phyloP scores from a whole-genome alignment of 1,139 yeast species.

The Debaryomyces nepalensis region DNA sequence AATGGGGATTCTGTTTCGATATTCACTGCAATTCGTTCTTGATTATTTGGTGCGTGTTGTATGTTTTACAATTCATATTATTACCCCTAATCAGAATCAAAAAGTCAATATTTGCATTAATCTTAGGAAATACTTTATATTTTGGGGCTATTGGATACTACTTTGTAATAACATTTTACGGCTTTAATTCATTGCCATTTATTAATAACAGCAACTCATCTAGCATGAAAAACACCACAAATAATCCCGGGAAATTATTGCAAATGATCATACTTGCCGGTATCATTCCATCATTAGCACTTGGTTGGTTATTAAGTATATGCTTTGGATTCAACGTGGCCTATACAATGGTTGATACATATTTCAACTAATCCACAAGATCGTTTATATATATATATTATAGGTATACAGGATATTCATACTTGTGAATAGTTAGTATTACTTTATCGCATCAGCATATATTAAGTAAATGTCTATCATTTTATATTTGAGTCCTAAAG shows the following conservation, averaged over 20 bases:
- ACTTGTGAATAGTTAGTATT: too few relatives aligned
- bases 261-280: slow-evolving; percentile 47
- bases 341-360: slow-evolving; percentile 65
- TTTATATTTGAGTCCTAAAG: slow-evolving; percentile 18
- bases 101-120: slow-evolving; percentile 60
- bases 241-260: slow-evolving; percentile 48
- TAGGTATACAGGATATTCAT: neutral
- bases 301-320: slow-evolving; percentile 61
- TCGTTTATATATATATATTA: neutral
- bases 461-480: neutral
- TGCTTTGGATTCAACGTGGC: slow-evolving; percentile 74
- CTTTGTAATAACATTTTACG: slow-evolving; percentile 80
- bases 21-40: slow-evolving; percentile 89
- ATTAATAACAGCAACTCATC: slow-evolving; percentile 60
- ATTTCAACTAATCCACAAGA: slow-evolving; percentile 46
- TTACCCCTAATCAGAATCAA: slow-evolving; percentile 71
- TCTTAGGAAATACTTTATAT: slow-evolving; percentile 80
- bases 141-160: slow-evolving; percentile 75
- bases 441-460: slow-evolving; percentile 3
- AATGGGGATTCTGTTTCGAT: slow-evolving; percentile 95
- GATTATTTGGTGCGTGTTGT: slow-evolving; percentile 77
- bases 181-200: slow-evolving; percentile 84
- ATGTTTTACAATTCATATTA: slow-evolving; percentile 74
- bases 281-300: slow-evolving; percentile 56
- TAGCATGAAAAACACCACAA: slow-evolving; percentile 40